Evolutionary conservation across 2,329 filamentous ascomycete genomes (phyloP).

Genomic region (Fusarium pseudoanthophilum): DNA sequence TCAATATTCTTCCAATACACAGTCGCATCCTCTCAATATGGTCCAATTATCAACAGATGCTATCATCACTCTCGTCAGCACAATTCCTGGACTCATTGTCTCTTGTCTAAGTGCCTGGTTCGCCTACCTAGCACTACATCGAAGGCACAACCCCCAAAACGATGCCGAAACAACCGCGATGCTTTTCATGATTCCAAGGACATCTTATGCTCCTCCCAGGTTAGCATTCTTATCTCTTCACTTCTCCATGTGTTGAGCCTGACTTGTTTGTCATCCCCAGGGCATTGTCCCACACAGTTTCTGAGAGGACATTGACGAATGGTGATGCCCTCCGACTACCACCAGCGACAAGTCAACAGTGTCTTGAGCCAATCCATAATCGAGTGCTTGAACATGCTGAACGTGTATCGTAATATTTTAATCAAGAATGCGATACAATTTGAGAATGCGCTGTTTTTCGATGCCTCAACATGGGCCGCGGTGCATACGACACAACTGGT

Average conservation of each 20-base stretch:
- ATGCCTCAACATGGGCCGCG: background rate
- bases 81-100: background rate
- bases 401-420: background rate
- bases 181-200: background rate
- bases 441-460: background rate
- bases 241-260: background rate
- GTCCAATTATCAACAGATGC: background rate
- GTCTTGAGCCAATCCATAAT: fast-evolving
- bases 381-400: background rate
- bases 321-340: background rate
- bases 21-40: background rate
- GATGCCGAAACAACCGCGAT: background rate
- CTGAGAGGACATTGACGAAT: background rate
- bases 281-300: background rate
- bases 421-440: background rate
- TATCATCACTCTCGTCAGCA: background rate
- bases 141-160: fast-evolving
- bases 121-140: background rate
- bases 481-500: background rate
- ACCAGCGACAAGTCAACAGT: background rate
- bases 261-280: background rate
- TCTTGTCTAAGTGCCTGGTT: background rate
- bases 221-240: fast-evolving
- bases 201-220: fast-evolving
- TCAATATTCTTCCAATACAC: background rate